Base-by-base conservation (phyloP, 2,329 filamentous ascomycete genomes). In the Cadophora sp. region DNA sequence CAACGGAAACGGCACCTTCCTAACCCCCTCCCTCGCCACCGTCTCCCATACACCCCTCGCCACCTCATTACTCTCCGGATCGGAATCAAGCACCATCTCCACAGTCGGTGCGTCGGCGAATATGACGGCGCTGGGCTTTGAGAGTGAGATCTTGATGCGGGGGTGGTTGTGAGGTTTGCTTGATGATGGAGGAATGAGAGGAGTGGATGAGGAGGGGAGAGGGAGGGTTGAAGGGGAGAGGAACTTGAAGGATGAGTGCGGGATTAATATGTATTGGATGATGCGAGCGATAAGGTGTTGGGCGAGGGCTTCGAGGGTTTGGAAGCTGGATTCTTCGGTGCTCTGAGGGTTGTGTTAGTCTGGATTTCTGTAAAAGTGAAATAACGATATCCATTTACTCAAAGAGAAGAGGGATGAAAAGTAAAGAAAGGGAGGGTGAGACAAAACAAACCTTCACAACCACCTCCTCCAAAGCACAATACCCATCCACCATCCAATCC, bases 91-190 rank as follows among this genome's bases (percentile, higher is more conserved):
- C 6, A 78, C 73, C 59, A 90, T 83, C 77, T 93, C 90, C 6
- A 94, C 88, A 4, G 85, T 83, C 0, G 91, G 90, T 12, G 88
- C 89, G 71, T 93, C 91, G 1, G 92, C 92, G 73, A 91, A 87
- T 0, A 88, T 86, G 24, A 94, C 89, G 0, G 92, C 92, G 14
- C 90, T 88, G 2, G 92, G 92, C 80, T 94, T 94, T 79, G 89
- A 88, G 62, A 94, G 80, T 27, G 82, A 81, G 46, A 94, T 83
- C 68, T 83, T 85, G 62, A 94, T 80, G 16, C 63, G 64, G 14
- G 62, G 64, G 40, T 71, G 53, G 26, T 68, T 68, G 55, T 51
- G 51, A 14, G 22, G 56, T 31, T 31, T 29, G 43, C 19, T 48
- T 60, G 56, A 29, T 8, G 34, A 24, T n/a, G 60, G 67, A 19